phyloP scores from a whole-genome alignment of 1,139 yeast species.

The Kodamaea arcana region DNA sequence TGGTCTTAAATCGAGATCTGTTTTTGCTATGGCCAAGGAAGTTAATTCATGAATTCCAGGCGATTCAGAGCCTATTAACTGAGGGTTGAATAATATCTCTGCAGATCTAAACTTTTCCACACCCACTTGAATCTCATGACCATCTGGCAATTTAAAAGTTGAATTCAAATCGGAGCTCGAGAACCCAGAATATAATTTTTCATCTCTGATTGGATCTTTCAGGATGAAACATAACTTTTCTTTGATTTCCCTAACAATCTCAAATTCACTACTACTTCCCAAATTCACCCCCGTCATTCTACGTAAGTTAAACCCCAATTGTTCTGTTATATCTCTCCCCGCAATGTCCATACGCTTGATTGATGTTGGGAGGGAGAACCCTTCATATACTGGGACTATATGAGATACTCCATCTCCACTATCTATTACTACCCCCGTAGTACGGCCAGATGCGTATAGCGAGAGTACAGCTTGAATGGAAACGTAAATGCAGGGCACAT shows the following conservation, averaged over 20 bases:
- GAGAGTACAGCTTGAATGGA: slow-evolving; percentile 83
- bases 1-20: slow-evolving; percentile 75
- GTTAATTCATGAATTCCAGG: slow-evolving; percentile 66
- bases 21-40: slow-evolving; percentile 60
- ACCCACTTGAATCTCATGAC: slow-evolving; percentile 60
- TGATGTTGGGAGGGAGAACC: slow-evolving; percentile 73
- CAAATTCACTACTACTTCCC: slow-evolving; percentile 72
- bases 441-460: slow-evolving; percentile 82
- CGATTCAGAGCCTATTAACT: slow-evolving; percentile 70
- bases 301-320: slow-evolving; percentile 63
- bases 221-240: slow-evolving; percentile 73
- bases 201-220: slow-evolving; percentile 65
- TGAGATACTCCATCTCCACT: slow-evolving; percentile 92
- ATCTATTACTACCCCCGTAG: slow-evolving; percentile 87
- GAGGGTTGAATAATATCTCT: slow-evolving; percentile 80
- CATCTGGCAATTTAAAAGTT: slow-evolving; percentile 75
- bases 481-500: slow-evolving; percentile 82
- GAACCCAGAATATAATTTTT: slow-evolving; percentile 45
- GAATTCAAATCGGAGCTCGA: slow-evolving; percentile 26
- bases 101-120: slow-evolving; percentile 67
- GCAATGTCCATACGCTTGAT: slow-evolving; percentile 77
- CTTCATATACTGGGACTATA: slow-evolving; percentile 86
- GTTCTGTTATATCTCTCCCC: slow-evolving; percentile 81
- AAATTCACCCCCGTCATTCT: slow-evolving; percentile 58
- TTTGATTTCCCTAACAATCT: slow-evolving; percentile 73